Evolutionary conservation across 2,329 filamentous ascomycete genomes (phyloP).

Genomic region (Hortaea sp.): DNA sequence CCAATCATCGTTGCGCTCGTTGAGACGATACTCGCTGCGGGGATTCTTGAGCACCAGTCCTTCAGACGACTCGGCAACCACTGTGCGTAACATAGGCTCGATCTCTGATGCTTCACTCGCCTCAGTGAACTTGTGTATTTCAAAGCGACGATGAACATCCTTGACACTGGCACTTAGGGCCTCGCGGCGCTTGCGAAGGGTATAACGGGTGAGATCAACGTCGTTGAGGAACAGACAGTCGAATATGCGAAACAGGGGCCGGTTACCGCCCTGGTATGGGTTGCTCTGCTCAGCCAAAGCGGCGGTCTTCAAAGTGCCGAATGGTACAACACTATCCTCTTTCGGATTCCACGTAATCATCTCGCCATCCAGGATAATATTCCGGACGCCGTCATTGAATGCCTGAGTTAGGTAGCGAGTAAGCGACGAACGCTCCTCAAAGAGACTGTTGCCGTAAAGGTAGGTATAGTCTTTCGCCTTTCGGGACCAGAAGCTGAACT

Average conservation of each 20-base stretch:
- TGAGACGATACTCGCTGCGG: constrained; percentile 72
- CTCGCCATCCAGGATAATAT: constrained; percentile 87
- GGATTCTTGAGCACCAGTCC: constrained; percentile 93
- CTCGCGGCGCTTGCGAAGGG: constrained; percentile 65
- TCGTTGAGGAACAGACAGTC: constrained; percentile 87
- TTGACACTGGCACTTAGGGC: constrained; percentile 65
- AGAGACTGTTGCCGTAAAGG: constrained; percentile 70
- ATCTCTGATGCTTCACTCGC: constrained; percentile 62
- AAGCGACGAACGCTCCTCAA: constrained; percentile 65
- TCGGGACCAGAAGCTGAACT: constrained; percentile 84
- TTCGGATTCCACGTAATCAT: constrained; percentile 98
- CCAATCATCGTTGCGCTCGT: constrained; percentile 90
- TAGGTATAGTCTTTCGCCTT: constrained; percentile 96
- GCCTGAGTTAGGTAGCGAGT: constrained; percentile 70
- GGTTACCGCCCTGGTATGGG: constrained; percentile 53
- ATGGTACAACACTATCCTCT: constrained; percentile 72
- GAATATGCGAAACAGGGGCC: constrained; percentile 77
- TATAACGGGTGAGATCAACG: constrained; percentile 67
- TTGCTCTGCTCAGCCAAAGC: constrained; percentile 71
- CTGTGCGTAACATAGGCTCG: constrained; percentile 66
- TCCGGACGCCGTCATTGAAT: constrained; percentile 68
- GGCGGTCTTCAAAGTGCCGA: constrained; percentile 88
- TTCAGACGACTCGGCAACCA: constrained; percentile 79
- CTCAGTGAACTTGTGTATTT: constrained; percentile 64
- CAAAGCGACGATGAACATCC: constrained; percentile 63